Evolutionary conservation across 768 basidiomycete genomes (phyloP), one percentile per base, ranked within the genome.

Genomic region (Lactifluus piperatus): DNA sequence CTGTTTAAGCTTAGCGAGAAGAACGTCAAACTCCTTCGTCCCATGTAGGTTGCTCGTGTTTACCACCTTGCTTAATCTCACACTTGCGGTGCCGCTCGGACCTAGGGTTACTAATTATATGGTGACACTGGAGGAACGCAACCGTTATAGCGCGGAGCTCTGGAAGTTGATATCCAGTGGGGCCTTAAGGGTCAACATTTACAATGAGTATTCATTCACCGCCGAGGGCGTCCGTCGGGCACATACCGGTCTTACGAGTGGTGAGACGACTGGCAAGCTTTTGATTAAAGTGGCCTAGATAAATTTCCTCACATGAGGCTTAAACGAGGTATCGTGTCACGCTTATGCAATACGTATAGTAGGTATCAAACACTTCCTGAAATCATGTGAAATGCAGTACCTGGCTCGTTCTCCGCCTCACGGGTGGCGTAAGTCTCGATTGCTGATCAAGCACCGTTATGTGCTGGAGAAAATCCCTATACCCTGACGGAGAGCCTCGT

Each of bases 251-350:
- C 76, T 97, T 59, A 79, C 79, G 0, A 76, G 80, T 9, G 85
- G 95, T 48, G 84, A 82, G 70, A 91, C 92, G 10, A 79, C 78
- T 2, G 95, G 95, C 3, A 99, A 98, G 70, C 71, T 99, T 66
- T 63, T 98, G 51, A 75, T 97, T 64, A 90, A 88, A 69, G 78
- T 92, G 16, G 45, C 51, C 22, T 61, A 61, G 43, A 22, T 18
- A 45, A 36, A 51, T 56, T 32, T 68, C 74, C 75, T 51, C 54
- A 70, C 66, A 69, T 74, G 71, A 45, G 72, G 67, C 18, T 73
- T 71, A 67, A 82, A 83, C 18, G 68, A 81, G 75, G 62, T 82
- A 30, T 41, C 29, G 11, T 27, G 29, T 60, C 51, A 16, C 34
- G 70, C 84, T 60, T 56, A 16, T 41, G 70, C 84, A 84, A 85